A percentile compares a stretch with the other conserved stretches of the same genome.
Evolutionary conservation across 345 rosid species (phyloP).

Genomic region (Angophora floribunda): DNA sequence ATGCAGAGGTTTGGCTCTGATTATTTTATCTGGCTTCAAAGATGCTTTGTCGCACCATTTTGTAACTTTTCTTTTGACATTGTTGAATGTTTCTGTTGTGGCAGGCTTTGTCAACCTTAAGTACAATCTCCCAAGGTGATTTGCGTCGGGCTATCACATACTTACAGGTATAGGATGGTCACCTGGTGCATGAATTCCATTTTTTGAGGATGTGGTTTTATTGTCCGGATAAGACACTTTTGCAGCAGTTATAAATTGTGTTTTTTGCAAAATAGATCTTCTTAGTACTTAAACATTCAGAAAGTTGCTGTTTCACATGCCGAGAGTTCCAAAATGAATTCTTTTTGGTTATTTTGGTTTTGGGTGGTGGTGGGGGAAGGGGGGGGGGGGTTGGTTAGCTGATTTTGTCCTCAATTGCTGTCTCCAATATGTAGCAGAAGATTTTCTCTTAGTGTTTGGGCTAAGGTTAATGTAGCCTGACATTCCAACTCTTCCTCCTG

Average conservation of each 20-base stretch:
- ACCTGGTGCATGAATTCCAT: not conserved
- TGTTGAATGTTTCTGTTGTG: not conserved
- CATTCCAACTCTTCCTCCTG: not conserved
- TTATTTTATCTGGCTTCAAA: not conserved
- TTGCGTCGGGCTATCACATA: constrained; percentile 96
- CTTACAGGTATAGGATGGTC: constrained; percentile 51
- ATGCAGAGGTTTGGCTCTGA: constrained; percentile 45
- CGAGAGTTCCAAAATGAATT: not conserved
- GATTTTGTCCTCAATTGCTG: not conserved
- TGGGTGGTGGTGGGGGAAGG: not conserved
- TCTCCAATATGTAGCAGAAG: not conserved
- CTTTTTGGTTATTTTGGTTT: not conserved
- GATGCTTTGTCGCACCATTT: not conserved
- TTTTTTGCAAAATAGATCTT: not conserved
- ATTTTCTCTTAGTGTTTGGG: not conserved
- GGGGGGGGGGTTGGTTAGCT: not conserved
- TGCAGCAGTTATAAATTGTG: not conserved
- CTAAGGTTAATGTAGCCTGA: not conserved
- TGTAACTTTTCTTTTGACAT: not conserved
- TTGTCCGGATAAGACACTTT: not conserved
- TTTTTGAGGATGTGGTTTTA: not conserved
- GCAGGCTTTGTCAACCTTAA: constrained; percentile 82
- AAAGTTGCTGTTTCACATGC: not conserved
- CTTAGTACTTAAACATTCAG: not conserved
- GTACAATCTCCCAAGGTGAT: constrained; percentile 91